Base-by-base conservation (phyloP, 179 eudicot genomes). In the Spinacia oleracea region DNA sequence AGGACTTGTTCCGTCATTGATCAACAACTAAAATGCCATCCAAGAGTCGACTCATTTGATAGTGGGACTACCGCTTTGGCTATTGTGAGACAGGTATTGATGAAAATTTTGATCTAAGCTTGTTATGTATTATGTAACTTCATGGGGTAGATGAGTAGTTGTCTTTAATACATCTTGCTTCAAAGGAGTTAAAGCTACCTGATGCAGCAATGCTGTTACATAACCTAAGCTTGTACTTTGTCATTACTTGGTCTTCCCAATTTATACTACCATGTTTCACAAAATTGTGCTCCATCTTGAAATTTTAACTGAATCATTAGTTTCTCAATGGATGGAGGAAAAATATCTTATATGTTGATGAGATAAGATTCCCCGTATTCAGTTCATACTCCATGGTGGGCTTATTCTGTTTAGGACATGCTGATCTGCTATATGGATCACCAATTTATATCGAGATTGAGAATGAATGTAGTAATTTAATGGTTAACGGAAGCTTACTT, bases 61-160 rank as follows among this genome's bases (percentile, higher is more conserved):
- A 93, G 98, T 76, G 98, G 98, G 46, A 84, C 92, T 18, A 92
- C 98, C 18, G 93, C 97, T 58, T 66, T 86, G 77, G 80, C 92
- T n/a, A 82, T 93, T 62, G 87, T 93, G 76, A 85, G 87, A 82
- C 91, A 93, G 94, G 98, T 93, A 87, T 74, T 58, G 51, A 34
- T 48, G 29, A 27, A 42, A 12, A 25, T 50, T 76, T 59, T 15
- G 3, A 46, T 48, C 15, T 15, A 48, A 31, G 42, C 14, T n/a
- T 46, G 31, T 42, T 27, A 6, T 43, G 20, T 43, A 64, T 42
- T 27, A 2, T 9, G 20, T 53, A 40, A 42, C 25, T n/a, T 74
- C 23, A 15, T n/a, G 20, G 23, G 5, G 3, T 18, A 58, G 6
- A 16, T 40, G 68, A 40, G 15, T 38, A 35, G n/a, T 72, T 35